Evolutionary conservation across 805 yeast species (phyloP).

Genomic region (Huiozyma naganishii): DNA sequence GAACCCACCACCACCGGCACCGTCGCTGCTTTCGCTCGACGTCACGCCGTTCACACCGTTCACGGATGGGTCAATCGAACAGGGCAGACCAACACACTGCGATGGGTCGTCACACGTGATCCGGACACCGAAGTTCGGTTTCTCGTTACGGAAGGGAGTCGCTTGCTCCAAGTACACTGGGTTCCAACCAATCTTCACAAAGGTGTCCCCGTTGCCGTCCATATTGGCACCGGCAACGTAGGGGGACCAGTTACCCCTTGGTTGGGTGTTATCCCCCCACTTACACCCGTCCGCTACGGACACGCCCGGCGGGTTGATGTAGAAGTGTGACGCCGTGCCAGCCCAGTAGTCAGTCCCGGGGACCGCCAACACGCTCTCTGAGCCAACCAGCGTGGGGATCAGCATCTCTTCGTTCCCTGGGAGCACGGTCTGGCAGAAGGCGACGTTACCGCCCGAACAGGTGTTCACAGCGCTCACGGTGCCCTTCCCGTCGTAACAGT

Average conservation of each 20-base stretch:
- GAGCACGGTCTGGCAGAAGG: slow-evolving; percentile 85
- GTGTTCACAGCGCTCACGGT: slow-evolving; percentile 53
- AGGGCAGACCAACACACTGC: slow-evolving; percentile 65
- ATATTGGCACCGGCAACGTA: slow-evolving; percentile 87
- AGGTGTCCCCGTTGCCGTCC: slow-evolving; percentile 61
- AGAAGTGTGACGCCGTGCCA: slow-evolving; percentile 76
- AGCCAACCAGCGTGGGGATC: slow-evolving; percentile 64
- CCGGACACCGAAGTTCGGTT: slow-evolving; percentile 62
- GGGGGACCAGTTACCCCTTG: slow-evolving; percentile 87
- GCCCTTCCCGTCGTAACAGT: slow-evolving; percentile 72
- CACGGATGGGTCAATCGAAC: slow-evolving; percentile 68
- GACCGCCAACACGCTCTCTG: slow-evolving; percentile 55
- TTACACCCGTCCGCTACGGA: slow-evolving; percentile 65
- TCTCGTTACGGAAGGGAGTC: slow-evolving; percentile 34
- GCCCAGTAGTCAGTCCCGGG: slow-evolving; percentile 84
- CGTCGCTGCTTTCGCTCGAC: slow-evolving; percentile 32
- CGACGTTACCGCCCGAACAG: slow-evolving; percentile 47
- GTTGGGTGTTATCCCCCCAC: slow-evolving; percentile 66
- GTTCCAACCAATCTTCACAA: slow-evolving; percentile 82
- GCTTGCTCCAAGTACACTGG: slow-evolving; percentile 61
- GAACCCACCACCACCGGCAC: slow-evolving; percentile 64
- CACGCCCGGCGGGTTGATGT: slow-evolving; percentile 76
- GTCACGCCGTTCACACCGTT: slow-evolving; percentile 46
- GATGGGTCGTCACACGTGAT: slow-evolving; percentile 61
- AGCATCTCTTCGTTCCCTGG: slow-evolving; percentile 95